These are phyloP conservation scores for Termitomyces bulborhizus DNA, from an alignment of 768 basidiomycete genomes.

Conservation along the genomic window DNA sequence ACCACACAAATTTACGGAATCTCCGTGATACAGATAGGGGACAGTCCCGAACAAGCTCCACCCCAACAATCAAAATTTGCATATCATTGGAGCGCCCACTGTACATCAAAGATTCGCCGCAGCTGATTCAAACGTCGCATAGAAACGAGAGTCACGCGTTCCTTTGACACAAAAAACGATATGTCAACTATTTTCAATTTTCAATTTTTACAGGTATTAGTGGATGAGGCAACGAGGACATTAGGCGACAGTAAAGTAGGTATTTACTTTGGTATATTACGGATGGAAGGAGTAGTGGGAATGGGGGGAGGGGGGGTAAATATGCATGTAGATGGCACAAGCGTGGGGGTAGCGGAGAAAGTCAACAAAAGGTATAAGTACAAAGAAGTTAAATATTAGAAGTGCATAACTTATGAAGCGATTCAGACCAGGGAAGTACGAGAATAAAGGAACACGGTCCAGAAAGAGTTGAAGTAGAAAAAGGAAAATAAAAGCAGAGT, in stretches of 20 bases:
- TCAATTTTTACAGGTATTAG: slow-evolving; percentile 3
- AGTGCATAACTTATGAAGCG: slow-evolving; percentile 12
- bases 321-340: slow-evolving; percentile 8
- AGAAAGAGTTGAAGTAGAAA: neutral
- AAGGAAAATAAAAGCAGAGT: neutral
- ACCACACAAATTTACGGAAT: too few relatives aligned
- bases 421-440: neutral
- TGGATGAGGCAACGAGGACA: slow-evolving; percentile 1
- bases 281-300: neutral
- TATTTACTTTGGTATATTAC: slow-evolving; percentile 15
- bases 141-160: too few relatives aligned
- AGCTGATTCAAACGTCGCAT: too few relatives aligned
- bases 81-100: neutral
- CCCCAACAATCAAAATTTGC: too few relatives aligned
- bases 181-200: neutral
- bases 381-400: slow-evolving; percentile 9
- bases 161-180: too few relatives aligned
- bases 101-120: neutral
- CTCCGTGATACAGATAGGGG: too few relatives aligned
- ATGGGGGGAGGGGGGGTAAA: slow-evolving; percentile 6
- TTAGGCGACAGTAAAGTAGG: slow-evolving; percentile 11
- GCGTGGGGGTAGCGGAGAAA: neutral
- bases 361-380: slow-evolving; percentile 6
- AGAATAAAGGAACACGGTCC: neutral
- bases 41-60: too few relatives aligned